Percentiles rank a stretch among this genome's conserved stretches.
phyloP scores from a whole-genome alignment of 179 eudicot genomes.

The Spergularia azorica region DNA sequence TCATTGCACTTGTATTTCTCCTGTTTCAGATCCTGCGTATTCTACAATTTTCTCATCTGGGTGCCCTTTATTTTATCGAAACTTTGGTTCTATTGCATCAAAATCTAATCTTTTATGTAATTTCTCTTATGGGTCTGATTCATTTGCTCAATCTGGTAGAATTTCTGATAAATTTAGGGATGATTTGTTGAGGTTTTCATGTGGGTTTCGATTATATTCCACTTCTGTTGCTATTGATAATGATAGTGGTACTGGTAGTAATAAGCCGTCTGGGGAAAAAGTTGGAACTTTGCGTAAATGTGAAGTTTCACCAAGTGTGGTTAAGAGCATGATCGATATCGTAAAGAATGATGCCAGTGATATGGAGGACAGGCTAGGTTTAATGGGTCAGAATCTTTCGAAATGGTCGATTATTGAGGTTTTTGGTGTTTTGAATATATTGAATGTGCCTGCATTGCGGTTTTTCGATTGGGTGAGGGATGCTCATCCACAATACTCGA shows the following conservation, averaged over 20 bases:
- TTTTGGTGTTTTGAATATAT: constrained; percentile 49
- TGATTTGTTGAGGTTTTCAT: constrained; percentile 1
- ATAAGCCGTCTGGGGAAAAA: constrained; percentile 3
- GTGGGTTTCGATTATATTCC: constrained; percentile 22
- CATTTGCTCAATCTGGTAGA: neutral
- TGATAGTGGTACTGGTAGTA: constrained; percentile 6
- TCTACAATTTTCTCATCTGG: constrained; percentile 35
- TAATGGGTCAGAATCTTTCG: constrained; percentile 25
- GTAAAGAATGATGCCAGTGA: constrained; percentile 44
- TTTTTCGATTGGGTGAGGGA: constrained; percentile 56
- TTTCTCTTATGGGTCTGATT: constrained; percentile 16
- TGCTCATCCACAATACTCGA: constrained; percentile 23
- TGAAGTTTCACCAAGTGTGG: constrained; percentile 13
- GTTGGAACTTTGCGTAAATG: constrained; percentile 5
- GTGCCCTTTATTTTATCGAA: constrained; percentile 29
- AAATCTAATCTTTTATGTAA: constrained; percentile 8
- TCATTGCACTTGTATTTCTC: neutral
- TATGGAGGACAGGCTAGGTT: constrained; percentile 41
- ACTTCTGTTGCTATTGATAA: constrained; percentile 21
- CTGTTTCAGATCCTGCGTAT: constrained; percentile 4
- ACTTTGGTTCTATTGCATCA: neutral
- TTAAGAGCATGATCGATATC: constrained; percentile 35
- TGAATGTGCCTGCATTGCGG: constrained; percentile 50
- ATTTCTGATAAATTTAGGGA: constrained; percentile 2
- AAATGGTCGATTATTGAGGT: constrained; percentile 33